Conservation (phyloP, 2,329 filamentous ascomycete genomes). For the Alternaria alternata region DNA sequence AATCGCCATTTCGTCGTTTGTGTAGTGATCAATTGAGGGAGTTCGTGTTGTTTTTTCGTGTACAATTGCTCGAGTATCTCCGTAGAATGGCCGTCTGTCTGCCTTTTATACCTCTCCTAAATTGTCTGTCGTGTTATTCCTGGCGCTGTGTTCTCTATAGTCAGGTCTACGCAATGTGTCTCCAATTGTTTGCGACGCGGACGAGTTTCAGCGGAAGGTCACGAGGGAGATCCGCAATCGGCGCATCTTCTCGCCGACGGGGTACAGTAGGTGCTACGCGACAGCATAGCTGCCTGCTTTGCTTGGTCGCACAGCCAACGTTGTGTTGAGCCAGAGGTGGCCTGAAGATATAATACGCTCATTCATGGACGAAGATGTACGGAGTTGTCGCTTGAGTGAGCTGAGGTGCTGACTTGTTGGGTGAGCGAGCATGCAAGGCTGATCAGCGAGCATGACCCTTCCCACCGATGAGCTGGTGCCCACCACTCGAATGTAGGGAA, state of each 20-base stretch:
- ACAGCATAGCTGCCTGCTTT: not conserved
- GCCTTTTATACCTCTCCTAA: not conserved
- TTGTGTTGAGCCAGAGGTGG: not conserved
- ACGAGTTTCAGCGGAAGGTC: constrained; percentile 35
- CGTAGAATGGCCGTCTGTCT: not conserved
- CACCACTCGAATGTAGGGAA: not conserved
- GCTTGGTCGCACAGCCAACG: not conserved
- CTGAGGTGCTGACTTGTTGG: not conserved
- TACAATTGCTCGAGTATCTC: not conserved
- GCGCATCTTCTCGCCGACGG: constrained; percentile 25
- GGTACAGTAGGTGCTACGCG: not conserved
- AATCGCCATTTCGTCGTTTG: constrained; percentile 24
- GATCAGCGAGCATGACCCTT: not conserved
- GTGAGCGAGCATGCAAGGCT: not conserved
- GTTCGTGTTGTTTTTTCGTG: not conserved
- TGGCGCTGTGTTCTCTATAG: not conserved
- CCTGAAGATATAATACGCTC: not conserved
- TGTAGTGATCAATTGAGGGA: not conserved
- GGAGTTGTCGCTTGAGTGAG: not conserved
- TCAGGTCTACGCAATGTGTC: not conserved
- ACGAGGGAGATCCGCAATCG: constrained; percentile 8
- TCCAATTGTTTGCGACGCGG: constrained; percentile 19
- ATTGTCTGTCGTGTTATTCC: not conserved
- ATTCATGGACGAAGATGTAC: constrained; percentile 1
- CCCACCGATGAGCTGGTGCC: not conserved